phyloP scores from a whole-genome alignment of 306 rosid species.

The Sophora flavescens region DNA sequence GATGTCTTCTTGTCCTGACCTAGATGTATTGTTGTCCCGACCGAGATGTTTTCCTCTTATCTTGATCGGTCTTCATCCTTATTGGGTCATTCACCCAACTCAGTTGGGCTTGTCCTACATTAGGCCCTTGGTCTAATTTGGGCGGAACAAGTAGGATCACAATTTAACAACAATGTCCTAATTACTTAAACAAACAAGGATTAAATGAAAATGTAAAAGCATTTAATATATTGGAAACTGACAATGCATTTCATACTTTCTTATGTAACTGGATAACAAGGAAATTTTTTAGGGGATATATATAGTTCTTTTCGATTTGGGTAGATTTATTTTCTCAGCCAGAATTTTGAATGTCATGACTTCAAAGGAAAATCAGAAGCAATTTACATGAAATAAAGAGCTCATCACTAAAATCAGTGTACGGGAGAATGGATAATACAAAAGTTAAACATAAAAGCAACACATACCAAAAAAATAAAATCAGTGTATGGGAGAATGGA shows the following conservation, averaged over 20 bases:
- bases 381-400: conserved; percentile 34
- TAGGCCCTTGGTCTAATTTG: too few relatives aligned
- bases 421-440: conserved; percentile 19
- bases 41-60: too few relatives aligned
- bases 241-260: neutral
- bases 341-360: conserved; percentile 1
- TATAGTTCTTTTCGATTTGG: conserved; percentile 3
- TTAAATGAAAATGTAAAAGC: neutral
- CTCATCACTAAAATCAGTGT: neutral
- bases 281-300: neutral
- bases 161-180: too few relatives aligned
- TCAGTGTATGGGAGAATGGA: too few relatives aligned
- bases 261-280: neutral
- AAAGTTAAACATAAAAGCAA: conserved; percentile 34
- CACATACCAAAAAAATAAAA: conserved; percentile 34
- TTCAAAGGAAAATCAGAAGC: conserved; percentile 26
- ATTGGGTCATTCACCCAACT: too few relatives aligned
- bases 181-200: neutral
- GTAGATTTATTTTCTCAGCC: conserved; percentile 12
- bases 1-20: too few relatives aligned
- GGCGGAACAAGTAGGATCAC: too few relatives aligned
- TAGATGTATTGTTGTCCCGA: too few relatives aligned
- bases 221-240: neutral
- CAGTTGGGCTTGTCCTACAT: too few relatives aligned
- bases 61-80: too few relatives aligned